Base-by-base conservation (phyloP, 2,329 filamentous ascomycete genomes). In the Cordyceps cicadae region DNA sequence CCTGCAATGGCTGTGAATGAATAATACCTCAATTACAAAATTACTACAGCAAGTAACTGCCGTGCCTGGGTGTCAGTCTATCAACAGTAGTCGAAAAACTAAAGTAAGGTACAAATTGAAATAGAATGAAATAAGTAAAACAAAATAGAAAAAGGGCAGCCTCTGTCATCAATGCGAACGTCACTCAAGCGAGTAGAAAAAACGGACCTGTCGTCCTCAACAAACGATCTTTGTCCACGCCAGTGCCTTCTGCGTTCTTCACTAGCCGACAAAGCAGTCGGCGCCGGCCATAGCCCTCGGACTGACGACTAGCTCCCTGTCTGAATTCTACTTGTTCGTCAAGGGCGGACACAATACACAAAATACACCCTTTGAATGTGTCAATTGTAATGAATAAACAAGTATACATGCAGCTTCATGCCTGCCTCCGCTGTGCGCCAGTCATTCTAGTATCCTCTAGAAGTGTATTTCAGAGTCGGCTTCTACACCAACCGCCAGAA, bases 341-440 rank as follows among this genome's bases (percentile, higher is more conserved):
- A 15, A n/a, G 26, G n/a, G 26, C 26, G 26, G 26, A 29, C 17
- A 12, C 26, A 37, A 34, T 19, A 37, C n/a, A 17, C 9, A 5
- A 5, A 6, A 17, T 12, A 12, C 32, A 52, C 19, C 8, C 14
- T 11, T 21, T 50, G 21, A 46, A 32, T 54, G 26, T 9, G 39
- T 57, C 24, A 52, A 52, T 50, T 14, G 6, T 17, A 59, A 50
- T 3, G 41, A 21, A 6, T 9, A 52, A 52, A 32, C 37, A 45
- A 45, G 5, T 52, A 51, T 59, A 52, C 48, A 59, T 51, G 37
- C 56, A 52, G 56, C 52, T 50, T 37, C 9, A 45, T 32, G 14
- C 45, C 56, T 59, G 56, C 56, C 34, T 45, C 56, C 56, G 46
- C 24, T 45, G 48, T 52, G 37, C 48, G 56, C 56, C 56, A 52